Base-by-base conservation (phyloP, 2,329 filamentous ascomycete species). In the Penicillium sp. region DNA sequence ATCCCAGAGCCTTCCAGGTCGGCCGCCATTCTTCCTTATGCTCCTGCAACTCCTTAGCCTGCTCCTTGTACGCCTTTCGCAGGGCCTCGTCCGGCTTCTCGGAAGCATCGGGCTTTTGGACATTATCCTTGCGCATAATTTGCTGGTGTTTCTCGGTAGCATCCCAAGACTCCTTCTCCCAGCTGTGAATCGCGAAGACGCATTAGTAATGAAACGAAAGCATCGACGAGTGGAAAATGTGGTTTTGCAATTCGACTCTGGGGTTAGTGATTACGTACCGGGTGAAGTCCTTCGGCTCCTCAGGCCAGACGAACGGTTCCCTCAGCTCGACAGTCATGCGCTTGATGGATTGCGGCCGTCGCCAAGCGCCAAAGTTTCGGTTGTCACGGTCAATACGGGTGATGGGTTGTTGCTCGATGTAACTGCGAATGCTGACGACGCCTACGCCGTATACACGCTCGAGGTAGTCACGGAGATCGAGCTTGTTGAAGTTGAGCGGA, bases 381-480 rank as follows among this genome's bases (percentile, higher is more conserved):
- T 67, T 39, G 61, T 53, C 32, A 56, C 60, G 63, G 13, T 61
- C 64, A 62, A 66, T 66, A 46, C 60, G 82, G 51, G 81, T 82
- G 29, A 87, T 72, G 40, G 82, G 83, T 69, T 85, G 81, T 74
- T 87, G 84, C 64, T 89, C 86, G 67, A 97, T 84, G 68, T 84
- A 93, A 46, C 89, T 91, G 55, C 93, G 89, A 56, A 97, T 85
- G 60, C 80, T 80, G 46, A 84, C 77, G 47, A 87, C 84, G 58
- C 86, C 82, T 55, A 97, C 86, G 54, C 83, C 81, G 80, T 99
- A 99, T 36, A 84, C 83, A 72, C 96, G 86, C 78, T 84, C 89
- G 56, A 99, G 87, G 78, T 97, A 99, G 78, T 97, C 92, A 73
- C 91, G 90, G 34, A 99, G 78, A 72, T 99, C 94, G 74, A 97